Base-by-base conservation (phyloP, 768 basidiomycete genomes). In the Lyophyllum decastes region DNA sequence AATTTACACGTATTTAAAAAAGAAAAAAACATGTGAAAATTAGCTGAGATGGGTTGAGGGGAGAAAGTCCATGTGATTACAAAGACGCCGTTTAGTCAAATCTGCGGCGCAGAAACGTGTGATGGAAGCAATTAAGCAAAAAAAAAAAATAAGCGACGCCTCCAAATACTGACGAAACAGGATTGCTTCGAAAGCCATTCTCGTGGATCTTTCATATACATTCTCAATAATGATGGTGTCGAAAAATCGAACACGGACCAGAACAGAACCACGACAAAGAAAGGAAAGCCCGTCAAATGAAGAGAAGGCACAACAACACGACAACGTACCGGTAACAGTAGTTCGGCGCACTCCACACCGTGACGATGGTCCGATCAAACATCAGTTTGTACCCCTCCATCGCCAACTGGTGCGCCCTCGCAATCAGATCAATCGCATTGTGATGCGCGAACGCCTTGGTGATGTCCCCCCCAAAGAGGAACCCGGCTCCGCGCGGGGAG, bases 361-460 rank as follows among this genome's bases (percentile, higher is more conserved):
- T 98, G 30, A 98, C 96, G 64, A 98, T 95, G 44, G 86, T 88
- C 52, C 84, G 78, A 73, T 98, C 95, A 66, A 97, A 97, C 95
- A 98, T 96, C 72, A 94, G 82, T 76, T 97, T 98, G 76, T 85
- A 97, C 21, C 95, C 95, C 74, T 97, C 95, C 93, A 96, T 96
- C 1, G 93, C 96, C 33, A 98, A 87, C 70, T 99, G 96, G 77
- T 99, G 96, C 16, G 96, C 96, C 47, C 96, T 82, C 17, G 96
- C 96, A 68, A 99, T 95, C 66, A 98, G 85, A 73, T 95, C 94
- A 65, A 98, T 89, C 22, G 85, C 88, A 67, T 99, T 99, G 64
- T 88, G 82, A 72, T 96, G 94, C 9, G 89, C 88, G 68, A 99
- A 99, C 22, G 80, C 68, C 76, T 94, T 90, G 16, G 94, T 94